Base-by-base conservation (phyloP, 176 grass and related monocot species). In the Phyllostachys edulis region DNA sequence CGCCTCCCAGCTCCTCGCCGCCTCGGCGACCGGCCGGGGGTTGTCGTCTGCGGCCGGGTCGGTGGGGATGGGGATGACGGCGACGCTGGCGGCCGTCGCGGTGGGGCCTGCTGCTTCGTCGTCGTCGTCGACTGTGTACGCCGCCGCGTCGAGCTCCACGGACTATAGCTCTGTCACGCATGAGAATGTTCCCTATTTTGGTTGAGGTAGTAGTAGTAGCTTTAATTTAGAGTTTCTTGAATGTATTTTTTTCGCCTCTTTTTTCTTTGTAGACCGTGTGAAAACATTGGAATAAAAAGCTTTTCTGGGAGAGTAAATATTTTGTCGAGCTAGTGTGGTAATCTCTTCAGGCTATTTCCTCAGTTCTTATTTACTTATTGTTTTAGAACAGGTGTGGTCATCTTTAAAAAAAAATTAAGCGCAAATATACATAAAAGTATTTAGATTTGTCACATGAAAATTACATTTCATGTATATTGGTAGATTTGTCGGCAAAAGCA, bases 101-200 rank as follows among this genome's bases (percentile, higher is more conserved):
- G 59, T 59, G 41, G 76, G 55, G 80, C 85, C 90, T 45, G 49
- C 51, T 21, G 88, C 92, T 45, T 91, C 90, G 0, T 80, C 91
- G 0, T 90, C 93, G 0, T 89, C 93, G 11, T 88, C 96, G 8
- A 87, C 84, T 11, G 88, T 99, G 87, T 95, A 94, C 76, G 85
- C 94, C 42, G 80, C 88, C 7, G 90, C 85, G 38, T 97, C 94
- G 54, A 94, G 85, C 86, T 94, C 94, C 13, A 97, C 94, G 9
- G 94, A 97, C 38, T 97, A 97, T 63, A 97, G 94, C 82, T 97
- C 94, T 41, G 86, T 92, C 84, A 97, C 94, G 5, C 90, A 97
- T 38, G 94, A 97, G 75, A 97, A 97, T 64, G 94, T 87, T 52
- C 69, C 94, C 3, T 97, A 90, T 23, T 97, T 97, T 78, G 86